These are phyloP conservation scores for Cucurbita argyrosperma DNA, from an alignment of 306 rosid genomes.

Conservation along the genomic window DNA sequence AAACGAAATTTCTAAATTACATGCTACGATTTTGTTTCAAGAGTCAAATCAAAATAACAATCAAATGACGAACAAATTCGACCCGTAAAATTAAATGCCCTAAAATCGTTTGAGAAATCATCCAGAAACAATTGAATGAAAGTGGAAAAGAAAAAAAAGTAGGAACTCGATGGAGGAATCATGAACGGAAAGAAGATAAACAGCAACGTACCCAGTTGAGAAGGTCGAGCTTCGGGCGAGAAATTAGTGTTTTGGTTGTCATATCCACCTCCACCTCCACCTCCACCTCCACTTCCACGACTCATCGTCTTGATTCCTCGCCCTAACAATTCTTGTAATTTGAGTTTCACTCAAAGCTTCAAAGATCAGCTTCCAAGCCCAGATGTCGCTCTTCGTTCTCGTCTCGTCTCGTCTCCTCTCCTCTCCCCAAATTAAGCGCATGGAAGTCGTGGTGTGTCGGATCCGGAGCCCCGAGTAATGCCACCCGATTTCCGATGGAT, in stretches of 20 bases:
- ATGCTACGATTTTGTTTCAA: too few species aligned
- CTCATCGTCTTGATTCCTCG: slow-evolving; percentile 20
- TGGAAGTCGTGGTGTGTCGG: too few species aligned
- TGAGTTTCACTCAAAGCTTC: too few species aligned
- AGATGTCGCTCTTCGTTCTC: too few species aligned
- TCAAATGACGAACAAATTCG: too few species aligned
- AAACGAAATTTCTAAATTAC: too few species aligned
- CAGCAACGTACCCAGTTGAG: slow-evolving; percentile 34
- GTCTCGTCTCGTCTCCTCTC: too few species aligned
- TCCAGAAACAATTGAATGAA: background rate
- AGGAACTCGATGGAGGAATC: background rate
- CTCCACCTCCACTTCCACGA: slow-evolving; percentile 73
- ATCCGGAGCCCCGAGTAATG: too few species aligned
- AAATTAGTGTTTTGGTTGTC: slow-evolving; percentile 87
- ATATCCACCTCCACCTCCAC: slow-evolving; percentile 85
- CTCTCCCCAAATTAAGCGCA: too few species aligned
- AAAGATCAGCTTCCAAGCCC: too few species aligned
- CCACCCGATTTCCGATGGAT: too few species aligned
- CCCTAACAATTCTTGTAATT: background rate
- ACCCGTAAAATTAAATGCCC: background rate
- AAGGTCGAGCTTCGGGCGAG: slow-evolving; percentile 91
- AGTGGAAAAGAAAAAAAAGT: background rate
- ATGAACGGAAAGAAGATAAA: background rate
- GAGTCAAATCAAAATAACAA: too few species aligned
- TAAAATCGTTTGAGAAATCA: background rate